A percentile compares a stretch with the other conserved stretches of the same genome.
Conservation (phyloP, 805 yeast species). For the Barnettozyma populi region DNA sequence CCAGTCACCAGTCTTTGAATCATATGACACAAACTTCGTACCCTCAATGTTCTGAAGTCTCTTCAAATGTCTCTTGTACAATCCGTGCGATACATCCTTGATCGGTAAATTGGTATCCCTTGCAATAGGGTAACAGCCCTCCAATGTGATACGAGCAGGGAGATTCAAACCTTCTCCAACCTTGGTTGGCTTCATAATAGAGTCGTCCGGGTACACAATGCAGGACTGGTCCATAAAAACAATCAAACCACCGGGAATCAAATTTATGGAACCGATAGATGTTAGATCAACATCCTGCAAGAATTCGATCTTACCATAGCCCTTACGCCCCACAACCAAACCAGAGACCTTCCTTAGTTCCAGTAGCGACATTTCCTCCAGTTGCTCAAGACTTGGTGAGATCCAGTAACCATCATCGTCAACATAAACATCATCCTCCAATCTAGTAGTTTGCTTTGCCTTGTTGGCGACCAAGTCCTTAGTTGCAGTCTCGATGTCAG, state of each 20-base stretch:
- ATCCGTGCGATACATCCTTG: constrained; percentile 69
- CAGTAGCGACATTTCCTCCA: constrained; percentile 52
- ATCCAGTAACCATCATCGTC: constrained; percentile 81
- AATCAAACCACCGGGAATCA: constrained; percentile 62
- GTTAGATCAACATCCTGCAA: constrained; percentile 80
- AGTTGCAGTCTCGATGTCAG: background rate
- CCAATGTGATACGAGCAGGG: constrained; percentile 65
- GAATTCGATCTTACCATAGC: constrained; percentile 72
- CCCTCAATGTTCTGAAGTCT: constrained; percentile 56
- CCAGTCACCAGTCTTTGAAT: constrained; percentile 71
- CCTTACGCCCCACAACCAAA: constrained; percentile 71
- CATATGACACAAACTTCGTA: constrained; percentile 68
- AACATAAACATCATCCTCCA: constrained; percentile 11
- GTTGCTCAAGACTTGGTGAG: constrained; percentile 65
- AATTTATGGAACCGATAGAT: constrained; percentile 50
- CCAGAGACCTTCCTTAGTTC: constrained; percentile 59
- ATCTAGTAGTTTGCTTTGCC: constrained; percentile 3
- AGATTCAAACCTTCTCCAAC: constrained; percentile 81
- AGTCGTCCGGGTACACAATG: constrained; percentile 67
- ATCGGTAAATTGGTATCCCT: constrained; percentile 68
- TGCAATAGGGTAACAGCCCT: constrained; percentile 75
- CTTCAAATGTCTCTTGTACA: constrained; percentile 62
- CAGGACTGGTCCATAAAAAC: constrained; percentile 55
- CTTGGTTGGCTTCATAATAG: constrained; percentile 45
- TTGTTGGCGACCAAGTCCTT: background rate